Base-by-base conservation (phyloP, 306 rosid genomes). In the Cucumis hystrix region DNA sequence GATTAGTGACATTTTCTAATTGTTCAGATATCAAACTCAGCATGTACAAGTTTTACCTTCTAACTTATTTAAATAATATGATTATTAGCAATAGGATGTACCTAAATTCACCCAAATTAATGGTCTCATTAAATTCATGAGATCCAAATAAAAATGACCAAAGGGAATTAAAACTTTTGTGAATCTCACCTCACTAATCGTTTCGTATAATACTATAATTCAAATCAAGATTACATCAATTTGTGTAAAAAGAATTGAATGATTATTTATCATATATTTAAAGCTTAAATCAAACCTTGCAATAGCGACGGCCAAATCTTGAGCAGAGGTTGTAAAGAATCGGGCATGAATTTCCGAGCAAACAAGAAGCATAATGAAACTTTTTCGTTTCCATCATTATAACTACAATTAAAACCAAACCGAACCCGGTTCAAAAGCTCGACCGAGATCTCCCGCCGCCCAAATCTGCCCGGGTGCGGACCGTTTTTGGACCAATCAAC, bases 401-500 rank as follows among this genome's bases (percentile, higher is more conserved):
- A 74, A 5, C 66, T 80, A 28, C 88, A 82, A 54, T 84, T 88
- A 8, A 62, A 39, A n/a, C 83, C 83, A 59, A 72, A 81, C 81
- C 85, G 80, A 23, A 81, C 74, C 59, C 58, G 76, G 80, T 83
- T 83, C 83, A 87, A 3, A 33, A 84, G 54, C 45, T 83, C 84
- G 16, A 45, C 30, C 4, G 88, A 81, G 35, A 89, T 41, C 16
- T 10, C 79, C 23, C 55, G 77, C 74, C 88, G 83, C 3, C 74
- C 81, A 66, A 85, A 89, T 66, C 71, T 87, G 37, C 77, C 82
- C 0, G 89, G 91, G 47, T 89, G 93, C 12, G 89, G 87, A 15
- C 89, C 88, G 14, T 71, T 60, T 76, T 64, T 79, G 11, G 88
- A 87, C 89, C 93, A 89, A 80, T 87, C 91, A 25, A 89, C 93